These are phyloP conservation scores for Geotrichum citri-aurantii DNA, from an alignment of 1,139 yeast species.

Conservation along the genomic window DNA sequence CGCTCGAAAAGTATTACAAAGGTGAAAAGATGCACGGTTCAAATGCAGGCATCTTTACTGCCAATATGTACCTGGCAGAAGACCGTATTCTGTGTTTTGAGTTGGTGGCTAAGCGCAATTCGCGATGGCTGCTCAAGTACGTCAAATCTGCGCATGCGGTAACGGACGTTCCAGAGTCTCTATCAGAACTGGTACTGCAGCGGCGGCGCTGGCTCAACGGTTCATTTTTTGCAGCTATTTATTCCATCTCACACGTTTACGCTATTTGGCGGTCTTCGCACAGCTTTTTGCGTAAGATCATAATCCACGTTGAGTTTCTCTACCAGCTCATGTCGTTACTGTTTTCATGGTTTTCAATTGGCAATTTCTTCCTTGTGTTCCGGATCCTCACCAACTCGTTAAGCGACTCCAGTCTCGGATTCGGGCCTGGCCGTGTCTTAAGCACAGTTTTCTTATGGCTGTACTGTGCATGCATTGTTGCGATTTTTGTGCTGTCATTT, in stretches of 20 bases:
- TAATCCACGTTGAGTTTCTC: constrained; percentile 62
- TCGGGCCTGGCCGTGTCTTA: constrained; percentile 68
- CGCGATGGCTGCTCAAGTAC: constrained; percentile 60
- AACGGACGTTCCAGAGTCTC: constrained; percentile 73
- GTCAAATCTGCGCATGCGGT: constrained; percentile 75
- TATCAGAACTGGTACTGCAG: constrained; percentile 69
- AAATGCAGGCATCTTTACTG: constrained; percentile 64
- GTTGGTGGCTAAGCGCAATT: constrained; percentile 61
- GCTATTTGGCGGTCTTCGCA: constrained; percentile 67
- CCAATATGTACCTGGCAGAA: constrained; percentile 82
- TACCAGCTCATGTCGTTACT: constrained; percentile 61
- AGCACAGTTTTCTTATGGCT: constrained; percentile 85
- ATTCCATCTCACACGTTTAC: constrained; percentile 66
- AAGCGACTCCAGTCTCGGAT: constrained; percentile 47
- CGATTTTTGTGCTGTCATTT: constrained; percentile 84
- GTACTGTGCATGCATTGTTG: constrained; percentile 78
- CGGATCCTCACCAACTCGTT: constrained; percentile 67
- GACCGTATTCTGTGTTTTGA: constrained; percentile 80
- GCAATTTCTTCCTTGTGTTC: constrained; percentile 71
- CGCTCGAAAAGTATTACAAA: constrained; percentile 70
- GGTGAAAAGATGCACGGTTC: constrained; percentile 58
- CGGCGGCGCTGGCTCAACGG: constrained; percentile 85
- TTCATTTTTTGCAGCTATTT: constrained; percentile 75
- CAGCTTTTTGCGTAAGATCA: constrained; percentile 52
- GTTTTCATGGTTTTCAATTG: constrained; percentile 76